Evolutionary conservation across 208 protist species (phyloP), one percentile per base, ranked within the genome.

Genomic region (Leishmania arabica): DNA sequence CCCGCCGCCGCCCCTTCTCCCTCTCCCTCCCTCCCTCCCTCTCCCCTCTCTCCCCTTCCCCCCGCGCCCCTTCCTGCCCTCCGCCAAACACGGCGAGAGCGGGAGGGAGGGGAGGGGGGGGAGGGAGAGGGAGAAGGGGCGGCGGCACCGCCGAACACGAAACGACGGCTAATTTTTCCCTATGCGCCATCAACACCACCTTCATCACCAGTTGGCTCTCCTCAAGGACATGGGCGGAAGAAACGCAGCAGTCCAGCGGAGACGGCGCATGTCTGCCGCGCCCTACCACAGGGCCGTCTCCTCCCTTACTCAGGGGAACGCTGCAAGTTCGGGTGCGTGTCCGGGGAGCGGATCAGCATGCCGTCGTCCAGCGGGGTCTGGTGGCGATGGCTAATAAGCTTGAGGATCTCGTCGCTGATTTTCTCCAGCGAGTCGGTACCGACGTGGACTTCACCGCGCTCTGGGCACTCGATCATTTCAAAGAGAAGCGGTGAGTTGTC

Each of bases 401-500:
- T 86, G 66, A 97, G 86, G 24, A 91, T 87, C 3, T 89, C 80
- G 45, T 91, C 88, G 70, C 89, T 93, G 77, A 96, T 87, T 51
- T 88, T 75, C 78, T 95, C 89, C 37, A 97, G 86, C 24, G 88
- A 78, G 37, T 75, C 73, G 54, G 82, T 78, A 56, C 85, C 84
- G 5, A 98, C 75, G 78, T 84, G 91, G n/a, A 98, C 84, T 83
- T 96, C 95, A 3, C 95, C 95, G 54, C 94, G 91, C 88, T 98
- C 95, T 56, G 95, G 95, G 86, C 92, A 93, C 90, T 98, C 95
- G 69, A 97, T 91, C 68, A 96, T 71, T 40, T 92, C 87, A 56
- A 98, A 98, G 42, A 98, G 86, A 27, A 98, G 88, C 31, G 92
- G 84, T 6, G 94, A 97, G 88, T 96, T 88, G 68, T 98, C 95